phyloP scores from a whole-genome alignment of 805 yeast genomes.

The Lipomyces yamanashiensis region DNA sequence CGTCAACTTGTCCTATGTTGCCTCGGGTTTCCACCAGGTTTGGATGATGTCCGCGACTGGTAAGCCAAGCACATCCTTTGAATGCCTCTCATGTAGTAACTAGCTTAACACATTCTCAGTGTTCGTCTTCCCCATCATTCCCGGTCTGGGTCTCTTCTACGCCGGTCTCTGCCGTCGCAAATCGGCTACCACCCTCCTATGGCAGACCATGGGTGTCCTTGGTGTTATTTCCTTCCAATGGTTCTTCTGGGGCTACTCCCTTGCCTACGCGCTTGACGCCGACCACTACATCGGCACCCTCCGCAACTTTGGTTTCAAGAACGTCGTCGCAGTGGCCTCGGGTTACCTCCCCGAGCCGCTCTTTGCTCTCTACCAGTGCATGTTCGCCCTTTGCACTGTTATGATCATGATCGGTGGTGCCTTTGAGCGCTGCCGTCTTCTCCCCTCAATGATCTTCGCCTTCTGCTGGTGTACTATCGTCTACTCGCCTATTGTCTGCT shows the following conservation, averaged over 20 bases:
- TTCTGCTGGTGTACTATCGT: conserved; percentile 95
- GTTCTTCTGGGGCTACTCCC: conserved; percentile 98
- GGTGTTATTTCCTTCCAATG: conserved; percentile 88
- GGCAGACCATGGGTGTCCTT: conserved; percentile 92
- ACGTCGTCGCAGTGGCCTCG: conserved; percentile 79
- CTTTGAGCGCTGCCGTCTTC: conserved; percentile 93
- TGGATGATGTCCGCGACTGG: conserved; percentile 66
- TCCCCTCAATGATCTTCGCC: conserved; percentile 94
- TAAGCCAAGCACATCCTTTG: not conserved
- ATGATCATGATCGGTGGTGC: conserved; percentile 97
- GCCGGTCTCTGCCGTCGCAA: conserved; percentile 94
- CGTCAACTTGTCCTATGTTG: conserved; percentile 63
- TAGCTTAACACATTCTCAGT: conserved; percentile 3
- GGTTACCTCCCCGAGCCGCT: conserved; percentile 83
- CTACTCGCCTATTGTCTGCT: conserved; percentile 92
- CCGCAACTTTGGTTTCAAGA: conserved; percentile 76
- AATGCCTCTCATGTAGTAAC: not conserved
- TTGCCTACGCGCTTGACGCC: conserved; percentile 75
- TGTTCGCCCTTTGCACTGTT: conserved; percentile 94
- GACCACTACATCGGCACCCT: conserved; percentile 80
- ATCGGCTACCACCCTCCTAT: conserved; percentile 89
- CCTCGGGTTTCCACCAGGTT: conserved; percentile 64
- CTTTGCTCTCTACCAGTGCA: conserved; percentile 90
- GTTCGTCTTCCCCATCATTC: conserved; percentile 94
- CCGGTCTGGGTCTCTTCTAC: conserved; percentile 92